A percentile compares a stretch with the other conserved stretches of the same genome.
Evolutionary conservation across 352 stramenopile genomes (phyloP).

Genomic region (Saprolegnia parasitica): DNA sequence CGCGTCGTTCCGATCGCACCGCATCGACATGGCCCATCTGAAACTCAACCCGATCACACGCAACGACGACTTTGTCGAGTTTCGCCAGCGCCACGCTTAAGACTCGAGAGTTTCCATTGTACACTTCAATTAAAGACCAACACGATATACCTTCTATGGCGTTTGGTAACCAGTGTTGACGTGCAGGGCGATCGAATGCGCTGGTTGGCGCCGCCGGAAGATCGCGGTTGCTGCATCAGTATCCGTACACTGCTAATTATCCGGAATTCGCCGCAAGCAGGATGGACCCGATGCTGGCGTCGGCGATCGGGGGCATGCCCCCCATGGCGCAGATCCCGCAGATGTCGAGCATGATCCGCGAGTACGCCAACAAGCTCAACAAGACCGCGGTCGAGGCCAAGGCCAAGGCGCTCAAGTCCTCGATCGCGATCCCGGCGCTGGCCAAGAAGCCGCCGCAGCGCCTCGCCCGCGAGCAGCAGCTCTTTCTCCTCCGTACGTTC

Average conservation of each 20-base stretch:
- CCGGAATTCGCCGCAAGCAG: neutral
- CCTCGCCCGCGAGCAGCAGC: slow-evolving; percentile 21
- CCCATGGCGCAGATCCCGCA: slow-evolving; percentile 18
- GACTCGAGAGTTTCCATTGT: no score
- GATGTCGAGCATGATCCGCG: slow-evolving; percentile 20
- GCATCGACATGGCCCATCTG: neutral
- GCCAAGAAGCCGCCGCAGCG: slow-evolving; percentile 1
- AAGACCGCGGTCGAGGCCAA: slow-evolving; percentile 26
- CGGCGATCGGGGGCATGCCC: slow-evolving; percentile 18
- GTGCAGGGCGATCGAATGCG: no score
- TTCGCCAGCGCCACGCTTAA: neutral
- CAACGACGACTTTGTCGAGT: neutral
- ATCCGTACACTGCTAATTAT: neutral
- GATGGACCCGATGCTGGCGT: neutral
- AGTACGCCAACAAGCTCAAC: slow-evolving; percentile 28
- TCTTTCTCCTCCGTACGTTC: slow-evolving; percentile 12
- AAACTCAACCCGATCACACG: slow-evolving; percentile 15
- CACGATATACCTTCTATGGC: no score
- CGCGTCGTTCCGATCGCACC: neutral
- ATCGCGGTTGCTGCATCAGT: neutral
- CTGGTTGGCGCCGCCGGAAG: no score
- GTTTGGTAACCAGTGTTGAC: no score
- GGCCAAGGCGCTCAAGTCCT: slow-evolving; percentile 22
- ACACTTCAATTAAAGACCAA: no score
- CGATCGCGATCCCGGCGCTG: slow-evolving; percentile 13